Evolutionary conservation across 1,284 basidiomycete genomes (phyloP), one percentile per base, ranked within the genome.

Genomic region (Microbotryum silenes-acaulis): DNA sequence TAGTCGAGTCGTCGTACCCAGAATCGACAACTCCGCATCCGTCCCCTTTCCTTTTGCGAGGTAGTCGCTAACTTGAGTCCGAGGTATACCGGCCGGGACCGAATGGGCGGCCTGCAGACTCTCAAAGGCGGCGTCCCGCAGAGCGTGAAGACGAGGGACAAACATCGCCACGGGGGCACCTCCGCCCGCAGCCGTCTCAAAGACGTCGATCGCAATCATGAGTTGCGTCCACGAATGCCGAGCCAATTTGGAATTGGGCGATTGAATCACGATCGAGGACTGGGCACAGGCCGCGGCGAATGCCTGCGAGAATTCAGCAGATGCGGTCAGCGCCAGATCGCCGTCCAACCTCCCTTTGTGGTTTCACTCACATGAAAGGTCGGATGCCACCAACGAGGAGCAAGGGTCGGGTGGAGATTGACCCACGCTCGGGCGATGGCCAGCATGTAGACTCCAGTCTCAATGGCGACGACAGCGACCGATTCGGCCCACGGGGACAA

Each of bases 371-470:
- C 37, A 42, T 42, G 37, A 18, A 42, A 42, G 37, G 37, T 42
- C 37, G 37, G 37, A 60, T 70, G 65, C 69, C 70, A 71, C 68
- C 68, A 71, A 5, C 68, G 58, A 25, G 67, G 56, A 21, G 56
- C 55, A 8, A 64, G 33, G 2, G 64, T 60, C 0, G 70, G 70
- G 33, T 71, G 60, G 1, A 65, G 37, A 6, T 23, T 31, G 49
- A 57, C 58, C 59, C 66, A 69, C 16, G 56, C 57, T 27, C 63
- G 60, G 16, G 68, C 68, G 31, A 71, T 54, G 14, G 63, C 64
- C 52, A 70, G 57, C 9, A 71, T 60, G 53, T 68, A 69, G 5
- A 62, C 59, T 12, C 60, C 63, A 1, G 70, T 65, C 48, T 71
- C 70, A 56, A 67, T 60, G 21, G 56, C 49, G 14, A 71, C 66